Base-by-base conservation (phyloP, 23 red algal genomes). In the Chondrus crispus region DNA sequence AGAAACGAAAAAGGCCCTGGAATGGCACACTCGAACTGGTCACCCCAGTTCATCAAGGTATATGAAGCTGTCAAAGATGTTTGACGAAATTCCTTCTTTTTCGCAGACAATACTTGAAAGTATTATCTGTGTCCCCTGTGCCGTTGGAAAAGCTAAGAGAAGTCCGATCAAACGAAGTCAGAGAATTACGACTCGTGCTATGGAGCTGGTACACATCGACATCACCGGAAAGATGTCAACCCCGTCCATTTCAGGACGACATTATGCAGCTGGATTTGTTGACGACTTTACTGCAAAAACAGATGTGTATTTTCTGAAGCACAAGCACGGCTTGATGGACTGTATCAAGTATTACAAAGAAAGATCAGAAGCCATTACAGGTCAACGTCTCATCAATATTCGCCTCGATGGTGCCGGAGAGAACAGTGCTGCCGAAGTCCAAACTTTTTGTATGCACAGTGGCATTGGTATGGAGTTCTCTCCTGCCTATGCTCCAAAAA, bases 271-370 rank as follows among this genome's bases (percentile, higher is more conserved):
- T 36, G 62, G 55, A 12, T 46, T 88, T 42, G 2, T 88, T 11
- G 70, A 88, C 45, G 84, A 88, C 33, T 75, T 22, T 46, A 52
- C 84, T 0, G 58, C 84, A n/a, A 75, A 88, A 8, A 68, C 46
- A 4, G 68, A 54, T 53, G n/a, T 75, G 0, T 88, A 53, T 42
- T 74, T 88, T 43, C 32, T 75, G 5, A 53, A 33, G 84, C 43
- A 88, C 2, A 74, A 77, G 18, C 35, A 22, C 35, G 60, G 1
- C 35, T 32, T 66, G 26, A 32, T 13, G 26, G 0, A 32, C 35
- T 22, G 26, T 1, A 32, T 66, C 0, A 66, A 66, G 35, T 66
- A 66, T 66, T 1, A 66, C 60, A 66, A 66, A 6, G 60, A 66
- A 6, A 66, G 60, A 6, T 77, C 71, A 46, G 71, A 77, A 38